A percentile compares a stretch with the other conserved stretches of the same genome.
Evolutionary conservation across 176 grass and related monocot genomes (phyloP).

Genomic region (Calamus simplicifolius): DNA sequence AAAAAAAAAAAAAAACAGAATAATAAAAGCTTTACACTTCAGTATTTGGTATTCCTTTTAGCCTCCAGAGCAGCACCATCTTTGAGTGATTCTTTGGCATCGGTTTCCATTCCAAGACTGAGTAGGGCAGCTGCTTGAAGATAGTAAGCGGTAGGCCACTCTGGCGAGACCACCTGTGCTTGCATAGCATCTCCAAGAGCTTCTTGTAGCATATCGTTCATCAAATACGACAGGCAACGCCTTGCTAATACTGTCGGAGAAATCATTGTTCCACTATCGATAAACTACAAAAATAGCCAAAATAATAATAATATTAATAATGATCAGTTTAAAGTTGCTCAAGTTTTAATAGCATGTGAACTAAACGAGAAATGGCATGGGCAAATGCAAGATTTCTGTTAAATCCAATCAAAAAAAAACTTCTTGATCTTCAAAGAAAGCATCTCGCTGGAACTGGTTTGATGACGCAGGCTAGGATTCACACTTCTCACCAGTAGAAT

Average conservation of each 20-base stretch:
- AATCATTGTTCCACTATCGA: constrained; percentile 47
- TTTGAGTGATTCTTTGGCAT: constrained; percentile 41
- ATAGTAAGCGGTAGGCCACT: constrained; percentile 57
- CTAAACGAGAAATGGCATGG: not conserved
- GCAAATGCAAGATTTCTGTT: too few relatives aligned
- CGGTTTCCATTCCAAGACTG: constrained; percentile 41
- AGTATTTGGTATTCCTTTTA: constrained; percentile 22
- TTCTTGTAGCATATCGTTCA: constrained; percentile 48
- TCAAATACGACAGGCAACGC: constrained; percentile 49
- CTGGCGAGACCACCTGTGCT: constrained; percentile 39
- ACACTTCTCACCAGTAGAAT: too few relatives aligned
- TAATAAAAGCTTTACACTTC: constrained; percentile 13
- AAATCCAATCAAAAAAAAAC: too few relatives aligned
- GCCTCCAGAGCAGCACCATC: constrained; percentile 29
- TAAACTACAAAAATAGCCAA: constrained; percentile 29
- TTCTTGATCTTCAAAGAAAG: too few relatives aligned
- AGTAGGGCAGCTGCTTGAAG: constrained; percentile 44
- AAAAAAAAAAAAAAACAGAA: constrained; percentile 23
- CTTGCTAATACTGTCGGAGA: constrained; percentile 51
- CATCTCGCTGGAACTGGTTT: too few relatives aligned
- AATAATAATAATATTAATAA: not conserved
- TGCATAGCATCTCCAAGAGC: constrained; percentile 53
- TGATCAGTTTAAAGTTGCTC: not conserved
- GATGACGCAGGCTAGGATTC: too few relatives aligned
- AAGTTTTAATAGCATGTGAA: too few relatives aligned